Evolutionary conservation across 2,329 filamentous ascomycete genomes (phyloP), one percentile per base, ranked within the genome.

Genomic region (Botrytis porri): DNA sequence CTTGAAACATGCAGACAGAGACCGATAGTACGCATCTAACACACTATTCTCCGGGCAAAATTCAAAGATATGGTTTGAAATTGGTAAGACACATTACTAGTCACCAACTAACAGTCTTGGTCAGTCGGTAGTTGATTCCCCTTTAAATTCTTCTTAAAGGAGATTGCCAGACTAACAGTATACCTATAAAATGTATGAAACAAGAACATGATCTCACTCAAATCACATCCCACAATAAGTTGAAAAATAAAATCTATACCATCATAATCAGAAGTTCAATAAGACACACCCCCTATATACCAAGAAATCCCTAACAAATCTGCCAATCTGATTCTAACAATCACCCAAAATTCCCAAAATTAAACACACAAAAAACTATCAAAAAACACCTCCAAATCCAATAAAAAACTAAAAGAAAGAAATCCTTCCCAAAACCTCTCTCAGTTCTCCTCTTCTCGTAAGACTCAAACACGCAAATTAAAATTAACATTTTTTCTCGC

Each of bases 181-280:
- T n/a, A n/a, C n/a, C n/a, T n/a, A 22, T 7, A 22, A 48, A 22
- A 48, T 16, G 25, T 54, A 16, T 54, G 48, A 51, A 6, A 14
- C 6, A 10, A 51, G 25, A 51, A 51, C 14, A 54, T 54, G 51
- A 54, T 51, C 5, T 54, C 8, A 3, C 7, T 5, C 25, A n/a
- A n/a, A n/a, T 10, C 4, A 51, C 22, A 51, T 12, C 14, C 22
- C 22, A 51, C 4, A 51, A 51, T 5, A 51, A 18, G 3, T 5
- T 16, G 1, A 43, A n/a, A 25, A 54, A 12, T 54, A 1, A 54
- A n/a, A 54, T 0, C 7, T 5, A 0, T 51, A 12, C 16, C 0
- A 29, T 29, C 0, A 29, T 3, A 18, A 6, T 18, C 29, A 8
- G 6, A n/a, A n/a, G 25, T 8, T 1, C 3, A 7, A n/a, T 8